phyloP scores from a whole-genome alignment of 257 asterid species.

The Cordia subcordata region DNA sequence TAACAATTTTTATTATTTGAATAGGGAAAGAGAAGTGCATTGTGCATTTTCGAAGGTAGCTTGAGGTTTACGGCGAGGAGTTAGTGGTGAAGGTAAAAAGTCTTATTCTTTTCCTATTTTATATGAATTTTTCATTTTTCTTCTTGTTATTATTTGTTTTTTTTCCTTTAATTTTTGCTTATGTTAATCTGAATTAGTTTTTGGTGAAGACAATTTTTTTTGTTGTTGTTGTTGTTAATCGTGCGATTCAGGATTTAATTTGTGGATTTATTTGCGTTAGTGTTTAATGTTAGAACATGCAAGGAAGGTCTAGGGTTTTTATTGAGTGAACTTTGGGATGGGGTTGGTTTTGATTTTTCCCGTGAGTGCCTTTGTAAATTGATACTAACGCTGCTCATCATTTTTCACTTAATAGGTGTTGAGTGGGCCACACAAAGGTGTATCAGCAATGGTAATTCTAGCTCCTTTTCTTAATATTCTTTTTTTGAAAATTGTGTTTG shows the following conservation, averaged over 20 bases:
- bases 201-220: no score
- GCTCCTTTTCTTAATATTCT: background rate
- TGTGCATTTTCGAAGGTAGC: background rate
- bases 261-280: no score
- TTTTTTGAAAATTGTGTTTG: no score
- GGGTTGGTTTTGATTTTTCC: background rate
- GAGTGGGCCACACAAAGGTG: background rate
- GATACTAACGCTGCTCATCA: background rate
- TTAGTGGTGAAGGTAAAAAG: background rate
- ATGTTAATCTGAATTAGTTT: no score
- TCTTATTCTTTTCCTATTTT: no score
- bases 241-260: no score
- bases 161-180: no score
- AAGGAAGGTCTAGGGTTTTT: background rate
- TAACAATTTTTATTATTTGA: no score
- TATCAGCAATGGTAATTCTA: conserved; percentile 1
- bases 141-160: no score
- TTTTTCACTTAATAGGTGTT: background rate
- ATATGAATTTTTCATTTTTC: no score
- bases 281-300: no score
- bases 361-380: background rate
- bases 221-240: background rate
- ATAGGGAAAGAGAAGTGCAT: background rate
- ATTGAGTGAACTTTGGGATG: background rate
- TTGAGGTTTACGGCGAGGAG: background rate